A percentile compares a stretch with the other conserved stretches of the same genome.
phyloP scores from a whole-genome alignment of 1,284 basidiomycete genomes.

The Ustilago tritici region DNA sequence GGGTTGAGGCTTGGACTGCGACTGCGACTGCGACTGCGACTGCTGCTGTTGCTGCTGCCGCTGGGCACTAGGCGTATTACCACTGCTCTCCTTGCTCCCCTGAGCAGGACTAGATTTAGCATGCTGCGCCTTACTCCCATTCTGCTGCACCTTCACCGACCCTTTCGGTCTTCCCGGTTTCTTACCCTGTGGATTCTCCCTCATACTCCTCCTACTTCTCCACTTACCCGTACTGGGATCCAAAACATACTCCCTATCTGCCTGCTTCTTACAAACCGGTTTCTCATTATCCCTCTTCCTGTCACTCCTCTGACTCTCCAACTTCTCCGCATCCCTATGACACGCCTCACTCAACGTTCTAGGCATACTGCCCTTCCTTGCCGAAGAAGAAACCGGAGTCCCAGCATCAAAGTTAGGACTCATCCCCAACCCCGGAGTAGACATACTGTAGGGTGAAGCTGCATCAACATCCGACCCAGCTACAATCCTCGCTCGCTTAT shows the following conservation, averaged over 20 bases:
- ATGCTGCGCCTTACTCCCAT: slow-evolving; percentile 4
- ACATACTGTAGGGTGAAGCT: slow-evolving; percentile 25
- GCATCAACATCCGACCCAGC: slow-evolving; percentile 26
- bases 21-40: background rate
- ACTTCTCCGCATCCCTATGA: slow-evolving; percentile 46
- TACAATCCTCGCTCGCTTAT: slow-evolving; percentile 27
- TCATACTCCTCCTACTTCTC: slow-evolving; percentile 55
- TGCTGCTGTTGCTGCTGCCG: background rate
- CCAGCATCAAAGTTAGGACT: slow-evolving; percentile 33
- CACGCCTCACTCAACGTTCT: slow-evolving; percentile 53
- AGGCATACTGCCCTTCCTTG: slow-evolving; percentile 42
- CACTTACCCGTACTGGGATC: slow-evolving; percentile 50
- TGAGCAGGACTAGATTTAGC: slow-evolving; percentile 24
- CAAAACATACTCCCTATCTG: slow-evolving; percentile 42
- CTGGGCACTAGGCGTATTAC: background rate
- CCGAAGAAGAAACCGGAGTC: slow-evolving; percentile 22
- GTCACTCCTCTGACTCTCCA: slow-evolving; percentile 36
- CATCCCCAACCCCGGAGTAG: slow-evolving; percentile 22
- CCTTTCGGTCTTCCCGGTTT: slow-evolving; percentile 54
- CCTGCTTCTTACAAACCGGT: slow-evolving; percentile 43
- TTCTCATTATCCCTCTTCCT: slow-evolving; percentile 43
- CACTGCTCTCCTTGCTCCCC: slow-evolving; percentile 6
- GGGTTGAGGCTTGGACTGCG: background rate
- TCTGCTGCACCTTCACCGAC: slow-evolving; percentile 33
- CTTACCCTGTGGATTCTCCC: slow-evolving; percentile 53